phyloP scores from a whole-genome alignment of 345 rosid genomes.

The Punica granatum region DNA sequence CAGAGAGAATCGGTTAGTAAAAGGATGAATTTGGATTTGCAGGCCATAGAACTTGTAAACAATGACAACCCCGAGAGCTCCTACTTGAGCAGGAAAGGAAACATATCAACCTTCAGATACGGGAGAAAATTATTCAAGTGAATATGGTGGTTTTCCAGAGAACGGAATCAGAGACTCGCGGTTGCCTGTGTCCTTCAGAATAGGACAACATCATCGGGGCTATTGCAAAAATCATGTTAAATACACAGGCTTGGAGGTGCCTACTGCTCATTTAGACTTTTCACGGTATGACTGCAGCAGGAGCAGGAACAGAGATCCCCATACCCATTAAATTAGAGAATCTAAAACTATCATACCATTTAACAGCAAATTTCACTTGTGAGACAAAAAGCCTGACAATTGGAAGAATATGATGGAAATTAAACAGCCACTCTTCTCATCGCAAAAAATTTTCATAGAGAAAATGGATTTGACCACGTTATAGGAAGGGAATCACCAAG shows the following conservation, averaged over 20 bases:
- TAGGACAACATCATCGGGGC: not conserved
- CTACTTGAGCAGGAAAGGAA: not conserved
- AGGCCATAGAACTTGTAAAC: not conserved
- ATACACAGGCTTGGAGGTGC: not conserved
- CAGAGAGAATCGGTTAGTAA: not conserved
- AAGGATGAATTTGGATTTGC: not conserved
- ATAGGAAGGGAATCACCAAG: too few species aligned
- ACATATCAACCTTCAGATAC: not conserved
- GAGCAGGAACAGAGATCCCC: too few species aligned
- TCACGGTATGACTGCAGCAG: not conserved
- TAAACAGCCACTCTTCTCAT: too few species aligned
- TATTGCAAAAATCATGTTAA: not conserved
- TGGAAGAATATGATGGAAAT: not conserved
- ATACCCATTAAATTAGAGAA: not conserved
- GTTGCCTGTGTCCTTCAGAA: too few species aligned
- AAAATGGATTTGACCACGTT: too few species aligned
- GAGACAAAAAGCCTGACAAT: not conserved
- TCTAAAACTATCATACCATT: not conserved
- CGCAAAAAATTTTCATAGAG: too few species aligned
- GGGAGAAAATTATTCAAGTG: too few species aligned
- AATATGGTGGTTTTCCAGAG: too few species aligned
- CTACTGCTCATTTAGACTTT: not conserved
- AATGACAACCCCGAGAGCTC: not conserved
- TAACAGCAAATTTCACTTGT: not conserved
- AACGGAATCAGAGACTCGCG: too few species aligned